Evolutionary conservation across 768 basidiomycete species (phyloP), one percentile per base, ranked within the genome.

Genomic region (Suillus lakei): DNA sequence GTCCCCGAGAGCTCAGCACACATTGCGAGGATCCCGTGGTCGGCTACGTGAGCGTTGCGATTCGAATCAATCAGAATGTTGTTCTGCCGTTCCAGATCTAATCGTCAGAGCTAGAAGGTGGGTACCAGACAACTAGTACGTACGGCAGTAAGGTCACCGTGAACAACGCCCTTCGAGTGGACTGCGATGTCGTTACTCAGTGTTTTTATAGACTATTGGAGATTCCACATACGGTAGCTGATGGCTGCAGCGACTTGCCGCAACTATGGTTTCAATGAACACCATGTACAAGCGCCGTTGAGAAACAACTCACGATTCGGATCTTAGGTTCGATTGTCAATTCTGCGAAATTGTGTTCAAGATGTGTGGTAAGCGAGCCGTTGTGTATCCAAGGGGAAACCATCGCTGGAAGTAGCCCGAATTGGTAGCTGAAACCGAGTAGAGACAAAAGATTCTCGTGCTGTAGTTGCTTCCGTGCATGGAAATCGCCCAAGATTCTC

Each of bases 61-160:
- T 73, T 68, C 18, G 63, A 55, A 61, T 80, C 71, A 58, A 81
- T 75, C 21, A 82, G 69, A 4, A 81, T 68, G 65, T 82, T 80
- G 1, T 70, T 73, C 80, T 80, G 46, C 7, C 26, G 16, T 38
- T 26, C 41, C 21, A 58, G 23, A 36, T 59, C 21, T 64, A 13
- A 53, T 66, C 30, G 64, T 38, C 48, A 23, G 26, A 51, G 16
- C 16, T 18, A 63, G 12, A 54, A 23, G 21, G 53, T 2, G 43
- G 48, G 12, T 10, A 39, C 2, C 5, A 28, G 12, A 18, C 53
- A 21, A 9, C 28, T 44, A 28, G 9, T 51, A 71, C 73, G 55
- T 60, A 82, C 83, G 23, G 79, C 82, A 65, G 81, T 82, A 26
- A 84, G 73, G 58, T 85, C 83, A 0, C 83, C 83, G 59, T 83